phyloP scores from a whole-genome alignment of 257 asterid genomes.

The Nyctanthes arbortristis region DNA sequence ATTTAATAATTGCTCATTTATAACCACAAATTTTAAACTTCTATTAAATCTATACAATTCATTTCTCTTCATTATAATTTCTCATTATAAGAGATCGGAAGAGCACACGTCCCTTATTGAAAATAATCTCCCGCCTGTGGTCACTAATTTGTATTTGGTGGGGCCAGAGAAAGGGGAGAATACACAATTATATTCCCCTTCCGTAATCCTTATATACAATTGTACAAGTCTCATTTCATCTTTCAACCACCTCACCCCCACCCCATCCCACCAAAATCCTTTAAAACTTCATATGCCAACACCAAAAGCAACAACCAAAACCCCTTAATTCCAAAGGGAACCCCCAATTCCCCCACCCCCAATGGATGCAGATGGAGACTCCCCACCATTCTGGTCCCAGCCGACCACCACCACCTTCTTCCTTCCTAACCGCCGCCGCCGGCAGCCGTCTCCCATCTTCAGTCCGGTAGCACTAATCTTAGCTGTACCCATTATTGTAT shows the following conservation, averaged over 20 bases:
- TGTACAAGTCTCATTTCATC: no score
- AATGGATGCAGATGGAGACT: constrained; percentile 69
- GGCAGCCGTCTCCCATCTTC: constrained; percentile 46
- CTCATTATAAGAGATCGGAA: no score
- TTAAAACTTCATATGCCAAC: neutral
- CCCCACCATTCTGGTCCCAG: constrained; percentile 63
- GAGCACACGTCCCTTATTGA: no score
- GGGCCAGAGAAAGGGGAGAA: no score
- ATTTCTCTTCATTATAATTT: no score
- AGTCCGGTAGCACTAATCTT: constrained; percentile 61
- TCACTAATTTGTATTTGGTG: no score
- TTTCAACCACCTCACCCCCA: neutral
- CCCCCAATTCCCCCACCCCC: neutral
- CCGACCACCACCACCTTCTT: constrained; percentile 40
- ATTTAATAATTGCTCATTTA: no score
- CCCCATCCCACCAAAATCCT: neutral
- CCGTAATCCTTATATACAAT: no score
- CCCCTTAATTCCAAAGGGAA: neutral
- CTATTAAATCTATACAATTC: no score
- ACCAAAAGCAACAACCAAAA: neutral
- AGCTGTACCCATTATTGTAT: constrained; percentile 41
- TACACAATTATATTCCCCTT: no score
- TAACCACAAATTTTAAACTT: no score
- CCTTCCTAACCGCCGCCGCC: constrained; percentile 56
- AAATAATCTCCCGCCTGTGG: no score